Evolutionary conservation across 2,329 filamentous ascomycete species (phyloP).

Genomic region (Aphanocladium album): DNA sequence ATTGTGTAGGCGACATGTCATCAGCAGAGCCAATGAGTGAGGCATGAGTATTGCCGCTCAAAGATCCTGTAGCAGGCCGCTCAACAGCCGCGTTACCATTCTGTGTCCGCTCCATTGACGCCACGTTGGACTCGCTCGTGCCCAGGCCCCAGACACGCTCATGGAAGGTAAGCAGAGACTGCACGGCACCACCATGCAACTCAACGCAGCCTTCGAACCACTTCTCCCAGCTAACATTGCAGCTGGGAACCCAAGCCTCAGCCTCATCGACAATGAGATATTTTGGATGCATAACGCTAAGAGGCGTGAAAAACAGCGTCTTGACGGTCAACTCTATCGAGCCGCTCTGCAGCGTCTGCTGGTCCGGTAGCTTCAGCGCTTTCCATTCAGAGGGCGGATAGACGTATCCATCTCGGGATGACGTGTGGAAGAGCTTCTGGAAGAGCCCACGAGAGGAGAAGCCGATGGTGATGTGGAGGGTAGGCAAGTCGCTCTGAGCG

Average conservation of each 20-base stretch:
- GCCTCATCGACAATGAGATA: slow-evolving; percentile 68
- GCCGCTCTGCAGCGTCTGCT: slow-evolving; percentile 43
- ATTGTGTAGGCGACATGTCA: slow-evolving; percentile 24
- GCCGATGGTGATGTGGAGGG: slow-evolving; percentile 63
- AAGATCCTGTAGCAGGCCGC: background rate
- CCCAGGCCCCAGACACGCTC: slow-evolving; percentile 55
- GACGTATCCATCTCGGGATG: slow-evolving; percentile 54
- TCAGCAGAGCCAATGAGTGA: background rate
- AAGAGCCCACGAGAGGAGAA: slow-evolving; percentile 69
- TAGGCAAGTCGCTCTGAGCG: slow-evolving; percentile 20
- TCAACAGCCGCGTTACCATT: background rate
- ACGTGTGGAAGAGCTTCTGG: slow-evolving; percentile 71
- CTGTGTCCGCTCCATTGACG: background rate
- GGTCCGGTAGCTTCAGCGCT: slow-evolving; percentile 59
- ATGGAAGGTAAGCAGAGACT: slow-evolving; percentile 63
- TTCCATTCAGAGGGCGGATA: slow-evolving; percentile 59
- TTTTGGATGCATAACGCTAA: slow-evolving; percentile 86
- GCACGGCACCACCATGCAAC: slow-evolving; percentile 57
- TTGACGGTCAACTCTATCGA: slow-evolving; percentile 67
- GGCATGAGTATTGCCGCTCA: background rate
- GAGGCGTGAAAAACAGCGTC: slow-evolving; percentile 72
- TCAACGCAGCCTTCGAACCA: slow-evolving; percentile 79
- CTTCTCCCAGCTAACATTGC: slow-evolving; percentile 82
- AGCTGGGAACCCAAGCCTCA: slow-evolving; percentile 67
- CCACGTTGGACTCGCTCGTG: slow-evolving; percentile 16